Conservation (phyloP, 371 early-diverging fungal species). For the Sporodiniella umbellata region DNA sequence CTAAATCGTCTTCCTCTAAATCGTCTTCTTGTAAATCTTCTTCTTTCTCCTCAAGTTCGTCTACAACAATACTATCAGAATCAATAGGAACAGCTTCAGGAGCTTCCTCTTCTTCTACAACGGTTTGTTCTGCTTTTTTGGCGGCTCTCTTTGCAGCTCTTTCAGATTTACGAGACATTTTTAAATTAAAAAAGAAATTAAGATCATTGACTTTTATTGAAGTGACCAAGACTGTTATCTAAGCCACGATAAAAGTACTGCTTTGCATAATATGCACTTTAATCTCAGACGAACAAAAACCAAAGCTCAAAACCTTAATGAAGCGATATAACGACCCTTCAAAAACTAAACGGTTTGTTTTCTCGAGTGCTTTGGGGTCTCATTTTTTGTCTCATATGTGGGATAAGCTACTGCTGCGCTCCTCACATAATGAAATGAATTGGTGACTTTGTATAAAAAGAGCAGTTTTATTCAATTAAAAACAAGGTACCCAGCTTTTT, state of each 20-base stretch:
- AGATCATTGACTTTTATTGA: neutral
- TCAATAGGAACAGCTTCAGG: conserved; percentile 12
- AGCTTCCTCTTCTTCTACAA: conserved; percentile 8
- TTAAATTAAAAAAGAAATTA: conserved; percentile 1
- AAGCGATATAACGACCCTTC: too few species aligned
- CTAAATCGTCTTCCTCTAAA: conserved; percentile 11
- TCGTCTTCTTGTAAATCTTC: conserved; percentile 11
- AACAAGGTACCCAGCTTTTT: too few species aligned
- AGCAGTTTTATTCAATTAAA: too few species aligned
- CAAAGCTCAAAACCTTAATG: too few species aligned
- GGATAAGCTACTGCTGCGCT: too few species aligned
- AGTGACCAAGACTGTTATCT: conserved; percentile 5
- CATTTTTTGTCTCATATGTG: too few species aligned
- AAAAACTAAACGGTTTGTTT: too few species aligned
- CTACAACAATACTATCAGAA: too few species aligned
- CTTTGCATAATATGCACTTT: neutral
- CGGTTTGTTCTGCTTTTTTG: conserved; percentile 15
- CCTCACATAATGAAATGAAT: too few species aligned
- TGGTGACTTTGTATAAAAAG: too few species aligned
- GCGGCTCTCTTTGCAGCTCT: conserved; percentile 12
- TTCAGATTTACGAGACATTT: conserved; percentile 26
- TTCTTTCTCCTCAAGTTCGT: conserved; percentile 5
- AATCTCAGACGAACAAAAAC: too few species aligned
- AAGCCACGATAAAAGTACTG: conserved; percentile 10
- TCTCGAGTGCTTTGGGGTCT: too few species aligned